These are phyloP conservation scores for Chlamydomonas reinhardtii DNA, from an alignment of 163 green algal species.

Conservation along the genomic window DNA sequence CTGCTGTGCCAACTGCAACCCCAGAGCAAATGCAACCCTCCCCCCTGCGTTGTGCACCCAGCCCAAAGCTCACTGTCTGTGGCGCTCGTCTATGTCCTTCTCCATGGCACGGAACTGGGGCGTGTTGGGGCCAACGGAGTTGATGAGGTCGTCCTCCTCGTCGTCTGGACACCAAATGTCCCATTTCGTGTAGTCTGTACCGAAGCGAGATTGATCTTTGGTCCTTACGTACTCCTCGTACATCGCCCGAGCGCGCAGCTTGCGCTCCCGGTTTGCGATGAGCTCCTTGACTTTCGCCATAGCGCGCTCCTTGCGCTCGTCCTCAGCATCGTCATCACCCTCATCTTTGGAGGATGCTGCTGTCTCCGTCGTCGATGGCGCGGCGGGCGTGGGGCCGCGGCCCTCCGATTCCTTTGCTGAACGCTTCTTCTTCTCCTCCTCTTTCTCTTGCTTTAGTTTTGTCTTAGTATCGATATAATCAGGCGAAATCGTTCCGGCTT, in stretches of 20 bases:
- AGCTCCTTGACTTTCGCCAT: constrained; percentile 75
- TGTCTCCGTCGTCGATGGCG: background rate
- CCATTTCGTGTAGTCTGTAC: constrained; percentile 88
- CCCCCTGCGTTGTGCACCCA: background rate
- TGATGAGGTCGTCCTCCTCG: constrained; percentile 87
- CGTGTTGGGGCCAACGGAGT: constrained; percentile 70
- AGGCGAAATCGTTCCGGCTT: constrained; percentile 66
- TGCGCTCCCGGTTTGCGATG: constrained; percentile 65
- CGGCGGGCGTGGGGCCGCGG: background rate
- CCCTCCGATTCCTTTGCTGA: constrained; percentile 6
- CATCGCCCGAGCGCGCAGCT: constrained; percentile 59
- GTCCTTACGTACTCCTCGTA: constrained; percentile 69
- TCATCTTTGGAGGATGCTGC: background rate
- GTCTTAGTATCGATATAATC: constrained; percentile 73
- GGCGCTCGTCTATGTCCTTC: constrained; percentile 85
- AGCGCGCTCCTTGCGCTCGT: constrained; percentile 49
- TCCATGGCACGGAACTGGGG: constrained; percentile 81
- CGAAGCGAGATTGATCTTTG: constrained; percentile 11
- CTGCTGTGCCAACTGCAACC: too few species aligned
- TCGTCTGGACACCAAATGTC: constrained; percentile 87
- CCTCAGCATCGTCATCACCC: constrained; percentile 44
- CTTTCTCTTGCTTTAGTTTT: constrained; percentile 47
- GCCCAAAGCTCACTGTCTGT: constrained; percentile 48
- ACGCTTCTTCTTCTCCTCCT: constrained; percentile 23
- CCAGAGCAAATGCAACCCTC: too few species aligned